Base-by-base conservation (phyloP, 768 basidiomycete genomes). In the Leccinum barrowsii region DNA sequence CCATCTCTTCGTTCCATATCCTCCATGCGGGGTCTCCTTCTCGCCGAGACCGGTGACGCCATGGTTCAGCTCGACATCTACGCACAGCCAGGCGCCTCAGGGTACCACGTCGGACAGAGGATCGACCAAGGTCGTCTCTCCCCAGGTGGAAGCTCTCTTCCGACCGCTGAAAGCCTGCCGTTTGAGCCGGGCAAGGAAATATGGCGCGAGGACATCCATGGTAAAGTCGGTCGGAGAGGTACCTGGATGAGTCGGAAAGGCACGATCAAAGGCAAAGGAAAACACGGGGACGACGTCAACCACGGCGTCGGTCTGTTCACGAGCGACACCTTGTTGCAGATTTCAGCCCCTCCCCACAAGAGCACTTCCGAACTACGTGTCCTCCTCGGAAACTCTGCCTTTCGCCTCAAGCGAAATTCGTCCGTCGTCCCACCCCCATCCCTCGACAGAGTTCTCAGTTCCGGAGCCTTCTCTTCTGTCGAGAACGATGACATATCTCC, bases 361-460 rank as follows among this genome's bases (percentile, higher is more conserved):
- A 84, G 78, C 52, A 77, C 81, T 7, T 79, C 78, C 17, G 85
- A 89, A 64, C 77, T 89, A 50, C 82, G 81, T 57, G 70, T 79
- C 32, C 78, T 90, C 52, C 78, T 90, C 7, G 89, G 90, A 12
- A 82, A 86, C 65, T 75, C 82, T 0, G 73, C 78, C 56, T 78
- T 85, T 24, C 79, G 81, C 44, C 71, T 89, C 40, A 84, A 81
- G 67, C 68, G 79, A 30, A 81, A 83, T 11, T 79, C 85, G 17
- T 74, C 76, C 5, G 63, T 86, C 32, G 62, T 77, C 24, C 77
- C 75, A 3, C 65, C 66, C 26, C 58, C 53, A 22, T 55, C 61
- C 5, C 48, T 58, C 40, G 59, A 54, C 11, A 65, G 60, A 46
- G n/a, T 51, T 12, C 5, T 46, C 7, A 60, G 63, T 21, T 24